Conservation (phyloP, 495 filamentous ascomycete species). For the Xylaria longipes region DNA sequence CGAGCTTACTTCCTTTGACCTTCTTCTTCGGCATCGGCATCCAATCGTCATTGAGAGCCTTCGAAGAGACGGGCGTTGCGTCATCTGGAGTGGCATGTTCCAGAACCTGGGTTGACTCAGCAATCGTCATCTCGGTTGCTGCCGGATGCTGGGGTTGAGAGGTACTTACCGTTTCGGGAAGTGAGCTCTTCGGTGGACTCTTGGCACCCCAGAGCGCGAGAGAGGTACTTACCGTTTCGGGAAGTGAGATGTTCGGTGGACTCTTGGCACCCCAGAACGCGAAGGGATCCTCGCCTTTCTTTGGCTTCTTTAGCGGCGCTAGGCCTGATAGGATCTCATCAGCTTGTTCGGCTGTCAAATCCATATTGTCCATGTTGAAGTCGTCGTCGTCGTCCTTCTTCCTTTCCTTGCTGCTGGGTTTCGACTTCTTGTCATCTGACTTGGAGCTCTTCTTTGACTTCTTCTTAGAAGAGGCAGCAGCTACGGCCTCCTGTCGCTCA, state of each 20-base stretch:
- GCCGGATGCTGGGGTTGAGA: conserved; percentile 24
- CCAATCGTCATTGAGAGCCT: conserved; percentile 35
- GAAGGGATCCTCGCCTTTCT: conserved; percentile 46
- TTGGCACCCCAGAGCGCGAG: conserved; percentile 56
- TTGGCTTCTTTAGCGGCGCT: conserved; percentile 43
- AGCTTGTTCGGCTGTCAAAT: conserved; percentile 49
- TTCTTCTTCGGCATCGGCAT: conserved; percentile 48
- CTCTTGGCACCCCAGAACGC: conserved; percentile 54
- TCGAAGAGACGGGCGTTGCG: conserved; percentile 43
- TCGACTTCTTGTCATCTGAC: conserved; percentile 37
- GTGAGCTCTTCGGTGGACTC: conserved; percentile 42
- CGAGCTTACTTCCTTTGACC: conserved; percentile 57
- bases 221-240: conserved; percentile 35
- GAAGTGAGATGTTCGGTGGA: conserved; percentile 43
- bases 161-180: conserved; percentile 36
- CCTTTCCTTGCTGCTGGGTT: conserved; percentile 37
- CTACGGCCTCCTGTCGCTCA: conserved; percentile 44
- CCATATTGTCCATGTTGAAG: conserved; percentile 42
- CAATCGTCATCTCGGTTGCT: conserved; percentile 42
- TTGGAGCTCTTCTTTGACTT: conserved; percentile 52
- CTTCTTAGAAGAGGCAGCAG: conserved; percentile 40
- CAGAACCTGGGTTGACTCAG: conserved; percentile 51
- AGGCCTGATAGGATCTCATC: conserved; percentile 41
- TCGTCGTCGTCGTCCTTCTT: conserved; percentile 42
- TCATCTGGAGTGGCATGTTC: conserved; percentile 41